phyloP scores from a whole-genome alignment of 345 rosid genomes.

The Firmiana major region DNA sequence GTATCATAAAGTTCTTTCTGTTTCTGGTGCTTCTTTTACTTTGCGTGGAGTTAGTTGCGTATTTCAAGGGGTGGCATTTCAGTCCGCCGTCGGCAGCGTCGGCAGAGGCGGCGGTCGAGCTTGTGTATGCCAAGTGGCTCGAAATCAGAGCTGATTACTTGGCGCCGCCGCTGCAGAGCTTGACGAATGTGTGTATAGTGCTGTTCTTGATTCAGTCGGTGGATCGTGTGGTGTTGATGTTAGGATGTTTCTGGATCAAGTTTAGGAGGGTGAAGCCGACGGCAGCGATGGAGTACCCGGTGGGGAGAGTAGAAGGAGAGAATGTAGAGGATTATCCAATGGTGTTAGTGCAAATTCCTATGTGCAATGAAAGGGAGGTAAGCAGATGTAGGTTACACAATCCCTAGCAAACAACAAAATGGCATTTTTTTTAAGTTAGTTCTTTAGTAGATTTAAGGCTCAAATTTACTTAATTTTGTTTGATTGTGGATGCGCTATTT shows the following conservation, averaged over 20 bases:
- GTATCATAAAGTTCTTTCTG: conserved; percentile 52
- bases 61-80: conserved; percentile 90
- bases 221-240: conserved; percentile 61
- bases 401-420: background rate
- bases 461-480: background rate
- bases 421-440: background rate
- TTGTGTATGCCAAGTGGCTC: conserved; percentile 64
- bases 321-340: conserved; percentile 64
- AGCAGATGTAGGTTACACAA: conserved; percentile 54
- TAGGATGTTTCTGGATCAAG: conserved; percentile 84
- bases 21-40: conserved; percentile 51
- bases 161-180: conserved; percentile 76
- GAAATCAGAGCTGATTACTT: conserved; percentile 60
- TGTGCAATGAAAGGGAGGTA: conserved; percentile 99
- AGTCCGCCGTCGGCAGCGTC: conserved; percentile 67
- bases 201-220: conserved; percentile 80
- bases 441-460: background rate
- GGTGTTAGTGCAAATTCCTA: conserved; percentile 92
- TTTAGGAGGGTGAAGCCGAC: conserved; percentile 58
- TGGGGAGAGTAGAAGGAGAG: conserved; percentile 26
- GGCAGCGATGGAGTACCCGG: conserved; percentile 37
- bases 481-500: background rate
- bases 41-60: conserved; percentile 68
- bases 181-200: conserved; percentile 70
- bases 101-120: conserved; percentile 52